These are phyloP conservation scores for Didymella lethalis DNA, from an alignment of 2,329 filamentous ascomycete genomes.

Conservation along the genomic window DNA sequence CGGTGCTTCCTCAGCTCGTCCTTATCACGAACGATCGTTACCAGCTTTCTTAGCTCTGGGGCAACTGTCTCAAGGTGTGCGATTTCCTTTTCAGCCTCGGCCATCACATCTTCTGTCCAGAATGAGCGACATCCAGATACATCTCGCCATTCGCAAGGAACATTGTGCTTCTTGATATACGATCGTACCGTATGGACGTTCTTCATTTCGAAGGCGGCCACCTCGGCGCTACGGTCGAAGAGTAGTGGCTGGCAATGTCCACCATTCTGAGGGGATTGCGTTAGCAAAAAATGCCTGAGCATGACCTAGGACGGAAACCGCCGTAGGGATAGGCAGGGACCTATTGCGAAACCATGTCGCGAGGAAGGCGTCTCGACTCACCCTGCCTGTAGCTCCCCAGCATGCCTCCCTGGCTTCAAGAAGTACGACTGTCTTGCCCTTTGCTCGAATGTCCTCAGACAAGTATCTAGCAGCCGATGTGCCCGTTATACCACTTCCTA, in stretches of 20 bases:
- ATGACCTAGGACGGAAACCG: no score
- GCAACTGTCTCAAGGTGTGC: constrained; percentile 58
- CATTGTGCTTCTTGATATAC: constrained; percentile 64
- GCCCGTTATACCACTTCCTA: constrained; percentile 82
- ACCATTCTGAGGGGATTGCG: constrained; percentile 52
- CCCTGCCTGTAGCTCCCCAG: constrained; percentile 83
- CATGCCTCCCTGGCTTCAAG: constrained; percentile 82
- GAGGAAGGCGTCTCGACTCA: constrained; percentile 51
- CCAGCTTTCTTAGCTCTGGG: constrained; percentile 63
- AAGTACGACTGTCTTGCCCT: constrained; percentile 68
- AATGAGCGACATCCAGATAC: constrained; percentile 71
- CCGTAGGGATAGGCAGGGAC: background rate
- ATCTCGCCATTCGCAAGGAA: constrained; percentile 74
- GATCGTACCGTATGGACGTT: constrained; percentile 69
- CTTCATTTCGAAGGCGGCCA: constrained; percentile 75
- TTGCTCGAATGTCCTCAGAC: constrained; percentile 53
- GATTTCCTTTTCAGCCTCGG: constrained; percentile 61
- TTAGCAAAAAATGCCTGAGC: background rate
- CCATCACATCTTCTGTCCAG: constrained; percentile 64
- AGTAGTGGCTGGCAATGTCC: constrained; percentile 77
- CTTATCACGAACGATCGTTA: constrained; percentile 52
- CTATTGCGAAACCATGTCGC: background rate
- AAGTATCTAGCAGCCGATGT: constrained; percentile 73
- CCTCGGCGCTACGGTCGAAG: constrained; percentile 66
- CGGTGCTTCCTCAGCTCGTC: constrained; percentile 61